Evolutionary conservation across 164 flowering plant species (phyloP), one percentile per base, ranked within the genome.

Genomic region (Berberis thunbergii): DNA sequence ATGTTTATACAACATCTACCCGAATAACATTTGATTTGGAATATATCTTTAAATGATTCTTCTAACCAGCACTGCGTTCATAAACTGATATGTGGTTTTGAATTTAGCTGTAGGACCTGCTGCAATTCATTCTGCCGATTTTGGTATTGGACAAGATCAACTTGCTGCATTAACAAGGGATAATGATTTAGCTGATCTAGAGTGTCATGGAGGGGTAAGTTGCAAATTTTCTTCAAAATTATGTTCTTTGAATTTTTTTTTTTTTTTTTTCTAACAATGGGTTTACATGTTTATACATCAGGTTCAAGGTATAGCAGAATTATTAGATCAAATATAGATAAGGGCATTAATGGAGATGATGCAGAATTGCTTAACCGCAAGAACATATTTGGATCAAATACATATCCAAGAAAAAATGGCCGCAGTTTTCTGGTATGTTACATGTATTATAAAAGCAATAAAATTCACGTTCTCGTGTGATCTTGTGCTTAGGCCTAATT

Each of bases 391-490:
- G 99, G 99, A 10, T 78, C 93, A 61, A 95, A 95, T 70, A 89
- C 89, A 12, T 95, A 95, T 74, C 97, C 99, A 59, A 79, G 74
- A n/a, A 91, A 95, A 64, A 85, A 89, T 68, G 90, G 89, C 42
- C 78, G 90, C 59, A 86, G 85, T 65, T 95, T 95, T 60, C 88
- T 79, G 90, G 99, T 94, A 78, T 60, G 59, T 56, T 39, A 45
- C 45, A 57, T 61, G 10, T 11, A 11, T 4, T 11, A 26, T 26
- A 48, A 48, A 48, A 6, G 50, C 50, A 6, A 48, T 2, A 11
- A 6, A 6, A 7, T 1, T 6, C 10, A 48, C 10, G 2, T 48
- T 6, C 5, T 56, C 41, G 41, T 11, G 60, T 2, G 2, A 57
- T 57, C 44, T 3, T 57, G 45, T 3, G 40, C 6, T 42, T 4